These are phyloP conservation scores for Lanmaoa rubissima DNA, from an alignment of 768 basidiomycete genomes.

Conservation along the genomic window DNA sequence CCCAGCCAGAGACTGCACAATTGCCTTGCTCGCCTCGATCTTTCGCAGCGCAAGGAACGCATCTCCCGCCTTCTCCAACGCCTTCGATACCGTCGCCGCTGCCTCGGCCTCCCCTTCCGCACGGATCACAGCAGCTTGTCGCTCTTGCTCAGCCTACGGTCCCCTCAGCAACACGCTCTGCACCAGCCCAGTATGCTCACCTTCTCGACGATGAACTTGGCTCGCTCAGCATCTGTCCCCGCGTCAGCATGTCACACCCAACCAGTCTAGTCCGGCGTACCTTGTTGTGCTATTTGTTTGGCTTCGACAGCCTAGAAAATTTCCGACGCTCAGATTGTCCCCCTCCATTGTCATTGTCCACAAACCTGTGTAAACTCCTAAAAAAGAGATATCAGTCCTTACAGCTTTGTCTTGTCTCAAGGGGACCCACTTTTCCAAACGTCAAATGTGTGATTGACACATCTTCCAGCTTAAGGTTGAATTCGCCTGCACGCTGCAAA, in stretches of 20 bases:
- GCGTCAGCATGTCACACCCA: conserved; percentile 13
- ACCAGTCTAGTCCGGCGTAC: conserved; percentile 39
- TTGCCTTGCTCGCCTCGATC: conserved; percentile 98
- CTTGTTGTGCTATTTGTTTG: conserved; percentile 99
- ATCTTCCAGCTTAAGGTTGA: conserved; percentile 93
- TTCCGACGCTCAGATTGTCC: not conserved
- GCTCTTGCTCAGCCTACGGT: conserved; percentile 92
- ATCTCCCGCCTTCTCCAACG: conserved; percentile 92
- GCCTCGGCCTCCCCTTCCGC: conserved; percentile 99
- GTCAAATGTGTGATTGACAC: conserved; percentile 94
- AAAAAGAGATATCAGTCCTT: conserved; percentile 5
- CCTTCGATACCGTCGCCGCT: conserved; percentile 85
- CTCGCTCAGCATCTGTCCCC: conserved; percentile 86
- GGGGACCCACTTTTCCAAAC: conserved; percentile 68
- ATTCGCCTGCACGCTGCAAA: conserved; percentile 91
- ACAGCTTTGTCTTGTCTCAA: not conserved
- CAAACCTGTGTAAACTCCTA: conserved; percentile 82
- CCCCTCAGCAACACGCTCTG: conserved; percentile 18
- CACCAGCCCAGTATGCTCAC: conserved; percentile 38
- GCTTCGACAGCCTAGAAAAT: conserved; percentile 85
- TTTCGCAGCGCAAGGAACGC: conserved; percentile 93
- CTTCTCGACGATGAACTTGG: conserved; percentile 99
- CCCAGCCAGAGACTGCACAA: conserved; percentile 76
- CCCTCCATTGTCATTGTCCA: not conserved
- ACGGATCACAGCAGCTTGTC: conserved; percentile 95